phyloP scores from a whole-genome alignment of 106 monocot species.

The Cymbidium sinense region DNA sequence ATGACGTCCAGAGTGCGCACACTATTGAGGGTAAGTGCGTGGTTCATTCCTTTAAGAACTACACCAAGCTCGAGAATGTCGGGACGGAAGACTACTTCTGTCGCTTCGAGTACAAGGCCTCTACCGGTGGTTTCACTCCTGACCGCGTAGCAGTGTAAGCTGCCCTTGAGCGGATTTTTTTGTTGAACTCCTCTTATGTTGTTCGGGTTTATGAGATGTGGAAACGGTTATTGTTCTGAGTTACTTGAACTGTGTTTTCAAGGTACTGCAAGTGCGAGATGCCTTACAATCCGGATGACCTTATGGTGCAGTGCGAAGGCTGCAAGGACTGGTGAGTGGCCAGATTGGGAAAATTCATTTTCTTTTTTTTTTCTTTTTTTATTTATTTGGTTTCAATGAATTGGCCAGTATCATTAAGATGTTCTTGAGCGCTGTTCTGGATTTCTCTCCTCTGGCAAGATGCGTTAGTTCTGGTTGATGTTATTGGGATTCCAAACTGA shows the following conservation, averaged over 20 bases:
- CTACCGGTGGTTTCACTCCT: slow-evolving; percentile 24
- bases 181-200: neutral
- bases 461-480: too few species aligned
- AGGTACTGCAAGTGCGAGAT: slow-evolving; percentile 33
- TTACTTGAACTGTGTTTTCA: neutral
- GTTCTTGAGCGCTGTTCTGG: too few species aligned
- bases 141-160: slow-evolving; percentile 28
- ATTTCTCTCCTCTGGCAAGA: too few species aligned
- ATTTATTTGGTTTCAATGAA: neutral
- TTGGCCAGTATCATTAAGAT: neutral
- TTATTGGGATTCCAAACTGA: too few species aligned
- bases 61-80: slow-evolving; percentile 27
- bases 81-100: slow-evolving; percentile 22
- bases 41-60: slow-evolving; percentile 28
- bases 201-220: neutral
- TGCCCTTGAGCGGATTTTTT: neutral
- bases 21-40: slow-evolving; percentile 24
- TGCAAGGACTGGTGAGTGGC: slow-evolving; percentile 26
- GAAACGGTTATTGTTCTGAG: neutral
- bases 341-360: neutral
- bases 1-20: slow-evolving; percentile 29
- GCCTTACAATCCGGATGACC: slow-evolving; percentile 27
- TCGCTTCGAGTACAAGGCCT: slow-evolving; percentile 27
- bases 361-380: neutral
- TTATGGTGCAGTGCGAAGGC: slow-evolving; percentile 26